Percentiles rank a stretch among this genome's conserved stretches.
Evolutionary conservation across 2,329 filamentous ascomycete species (phyloP).

Genomic region (Capronia americana): DNA sequence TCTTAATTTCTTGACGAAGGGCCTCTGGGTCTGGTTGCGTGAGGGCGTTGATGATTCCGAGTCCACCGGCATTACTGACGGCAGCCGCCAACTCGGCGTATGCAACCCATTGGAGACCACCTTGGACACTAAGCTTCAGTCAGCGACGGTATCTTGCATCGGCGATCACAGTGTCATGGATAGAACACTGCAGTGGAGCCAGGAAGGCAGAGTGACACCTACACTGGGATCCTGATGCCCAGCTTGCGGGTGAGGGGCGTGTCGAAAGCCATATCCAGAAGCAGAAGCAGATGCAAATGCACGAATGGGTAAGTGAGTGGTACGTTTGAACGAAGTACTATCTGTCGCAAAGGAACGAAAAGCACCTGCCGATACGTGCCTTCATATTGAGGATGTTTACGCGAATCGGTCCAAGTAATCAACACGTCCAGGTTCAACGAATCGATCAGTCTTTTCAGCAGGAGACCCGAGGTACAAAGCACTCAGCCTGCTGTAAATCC

Average conservation of each 20-base stretch:
- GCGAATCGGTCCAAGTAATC: constrained; percentile 6
- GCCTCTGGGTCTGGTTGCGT: constrained; percentile 92
- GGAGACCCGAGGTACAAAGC: constrained; percentile 6
- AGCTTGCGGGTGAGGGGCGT: constrained; percentile 18
- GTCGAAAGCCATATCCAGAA: constrained; percentile 19
- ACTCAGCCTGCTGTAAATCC: neutral
- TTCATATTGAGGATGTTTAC: neutral
- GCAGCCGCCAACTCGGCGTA: constrained; percentile 60
- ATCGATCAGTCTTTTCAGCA: neutral
- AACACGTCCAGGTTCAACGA: neutral
- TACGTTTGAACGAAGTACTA: neutral
- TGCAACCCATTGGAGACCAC: constrained; percentile 64
- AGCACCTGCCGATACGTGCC: neutral
- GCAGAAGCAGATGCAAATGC: neutral
- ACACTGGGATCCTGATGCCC: constrained; percentile 21
- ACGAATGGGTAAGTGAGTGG: neutral
- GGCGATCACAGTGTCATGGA: too few species aligned
- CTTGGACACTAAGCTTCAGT: constrained; percentile 47
- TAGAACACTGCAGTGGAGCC: constrained; percentile 43
- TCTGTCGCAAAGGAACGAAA: neutral
- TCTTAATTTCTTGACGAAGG: constrained; percentile 89
- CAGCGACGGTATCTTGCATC: neutral
- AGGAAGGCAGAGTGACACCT: neutral
- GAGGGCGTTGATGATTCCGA: constrained; percentile 64
- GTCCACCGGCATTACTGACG: constrained; percentile 59